Evolutionary conservation across 768 basidiomycete species (phyloP).

Genomic region (Auricularia sp.): DNA sequence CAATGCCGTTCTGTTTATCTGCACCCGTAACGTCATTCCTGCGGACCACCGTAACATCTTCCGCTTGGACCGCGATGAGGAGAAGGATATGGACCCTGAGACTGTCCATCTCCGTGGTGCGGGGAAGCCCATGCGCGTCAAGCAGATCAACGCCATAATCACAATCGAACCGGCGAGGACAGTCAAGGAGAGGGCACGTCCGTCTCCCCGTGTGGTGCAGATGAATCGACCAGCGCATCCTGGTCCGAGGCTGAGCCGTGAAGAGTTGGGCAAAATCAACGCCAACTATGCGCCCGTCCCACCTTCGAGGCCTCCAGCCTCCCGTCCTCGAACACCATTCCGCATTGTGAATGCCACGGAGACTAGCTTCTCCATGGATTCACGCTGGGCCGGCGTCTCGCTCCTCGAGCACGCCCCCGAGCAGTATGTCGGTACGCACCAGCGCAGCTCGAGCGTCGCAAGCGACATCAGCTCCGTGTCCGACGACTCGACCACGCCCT

Average conservation of each 20-base stretch:
- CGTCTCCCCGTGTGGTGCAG: background rate
- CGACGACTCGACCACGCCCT: background rate
- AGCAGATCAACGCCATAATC: background rate
- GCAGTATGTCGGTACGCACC: background rate
- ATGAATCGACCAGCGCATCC: background rate
- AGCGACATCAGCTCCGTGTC: background rate
- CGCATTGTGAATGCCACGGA: background rate
- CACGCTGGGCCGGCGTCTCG: background rate
- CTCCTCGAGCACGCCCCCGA: background rate
- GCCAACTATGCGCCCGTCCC: background rate
- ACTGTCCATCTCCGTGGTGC: background rate
- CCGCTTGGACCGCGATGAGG: background rate
- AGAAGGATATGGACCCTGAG: background rate
- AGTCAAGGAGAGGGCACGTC: background rate
- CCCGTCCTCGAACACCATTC: background rate
- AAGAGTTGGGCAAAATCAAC: background rate
- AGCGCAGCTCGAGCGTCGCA: background rate
- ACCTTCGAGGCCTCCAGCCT: background rate
- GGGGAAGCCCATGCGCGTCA: background rate
- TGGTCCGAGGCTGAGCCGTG: background rate
- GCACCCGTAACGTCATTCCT: conserved; percentile 23
- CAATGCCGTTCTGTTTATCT: conserved; percentile 22
- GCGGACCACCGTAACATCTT: conserved; percentile 4
- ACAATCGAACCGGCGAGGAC: background rate
- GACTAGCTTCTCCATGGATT: background rate